Percentiles rank a stretch among this genome's conserved stretches.
phyloP scores from a whole-genome alignment of 2,329 filamentous ascomycete species.

The Phoma herbarum region DNA sequence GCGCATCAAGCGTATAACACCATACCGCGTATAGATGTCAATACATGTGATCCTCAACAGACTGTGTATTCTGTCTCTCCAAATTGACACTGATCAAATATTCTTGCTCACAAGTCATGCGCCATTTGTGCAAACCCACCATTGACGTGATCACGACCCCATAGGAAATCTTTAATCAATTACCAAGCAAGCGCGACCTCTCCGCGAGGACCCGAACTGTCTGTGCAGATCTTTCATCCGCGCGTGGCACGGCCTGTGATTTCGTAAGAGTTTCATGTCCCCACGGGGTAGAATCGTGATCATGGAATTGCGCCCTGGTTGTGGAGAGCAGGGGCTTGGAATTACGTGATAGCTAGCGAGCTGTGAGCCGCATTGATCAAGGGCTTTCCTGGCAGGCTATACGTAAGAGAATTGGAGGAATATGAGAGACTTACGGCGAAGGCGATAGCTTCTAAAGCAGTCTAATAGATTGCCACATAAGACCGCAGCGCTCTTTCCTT shows the following conservation, averaged over 20 bases:
- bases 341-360: constrained; percentile 15
- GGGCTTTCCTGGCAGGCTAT: neutral
- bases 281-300: constrained; percentile 6
- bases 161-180: constrained; percentile 16
- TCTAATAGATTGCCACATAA: neutral
- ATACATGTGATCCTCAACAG: neutral
- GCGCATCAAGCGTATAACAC: neutral
- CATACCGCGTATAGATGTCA: constrained; percentile 1
- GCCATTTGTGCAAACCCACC: neutral
- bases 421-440: neutral
- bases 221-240: constrained; percentile 5
- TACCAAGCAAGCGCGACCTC: constrained; percentile 14
- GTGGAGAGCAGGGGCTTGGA: constrained; percentile 14
- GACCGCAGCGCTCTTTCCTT: neutral
- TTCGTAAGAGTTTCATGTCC: constrained; percentile 14
- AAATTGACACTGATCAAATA: too few species aligned
- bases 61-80: neutral
- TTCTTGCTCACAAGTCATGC: too few species aligned
- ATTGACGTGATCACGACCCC: constrained; percentile 3
- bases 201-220: constrained; percentile 4
- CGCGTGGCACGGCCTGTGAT: constrained; percentile 5
- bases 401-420: neutral
- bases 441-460: neutral
- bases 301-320: constrained; percentile 3
- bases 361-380: neutral